Percentiles rank a stretch among this genome's conserved stretches.
Conservation (phyloP, 176 grass and related monocot genomes). For the barley (Hordeum vulgare) region MorexV3_pseudomolecules_assembly NC_058522.1:540036421-540036920, state of each 20-base stretch:
- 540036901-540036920: background rate
- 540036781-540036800: background rate
- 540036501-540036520: background rate
- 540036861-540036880: background rate
- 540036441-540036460: background rate
- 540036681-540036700: background rate
- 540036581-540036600: background rate
- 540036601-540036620: background rate
- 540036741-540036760: background rate
- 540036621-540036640: background rate
- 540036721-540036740: background rate
- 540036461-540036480: background rate
- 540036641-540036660: background rate
- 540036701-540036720: background rate
- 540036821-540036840: background rate
- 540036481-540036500: background rate
- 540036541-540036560: background rate
- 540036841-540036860: background rate
- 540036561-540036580: background rate
- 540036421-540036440: background rate
- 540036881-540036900: background rate
- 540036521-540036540: background rate
- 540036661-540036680: constrained; percentile 18
- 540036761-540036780: background rate
- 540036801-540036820: background rate